These are phyloP conservation scores for Aspergillus proliferans DNA, from an alignment of 2,329 filamentous ascomycete species.

Conservation along the genomic window DNA sequence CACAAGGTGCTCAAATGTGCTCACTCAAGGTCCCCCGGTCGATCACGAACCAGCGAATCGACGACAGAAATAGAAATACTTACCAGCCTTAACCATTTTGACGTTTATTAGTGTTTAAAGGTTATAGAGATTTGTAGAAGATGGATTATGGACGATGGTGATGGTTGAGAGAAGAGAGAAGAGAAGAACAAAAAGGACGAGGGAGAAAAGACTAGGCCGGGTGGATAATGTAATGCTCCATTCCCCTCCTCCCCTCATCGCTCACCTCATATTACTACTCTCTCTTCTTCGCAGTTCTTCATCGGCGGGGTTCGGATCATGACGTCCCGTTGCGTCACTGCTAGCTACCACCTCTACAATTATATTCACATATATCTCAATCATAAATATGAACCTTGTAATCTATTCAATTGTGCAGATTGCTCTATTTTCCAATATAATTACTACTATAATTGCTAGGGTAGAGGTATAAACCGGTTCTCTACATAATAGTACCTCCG, in stretches of 20 bases:
- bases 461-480: too few species aligned
- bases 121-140: slow-evolving; percentile 7
- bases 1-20: slow-evolving; percentile 40
- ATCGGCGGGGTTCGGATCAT: slow-evolving; percentile 15
- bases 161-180: slow-evolving; percentile 9
- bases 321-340: slow-evolving; percentile 12
- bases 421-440: too few species aligned
- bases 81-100: slow-evolving; percentile 99
- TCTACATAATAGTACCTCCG: too few species aligned
- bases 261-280: not conserved
- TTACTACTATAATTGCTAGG: too few species aligned
- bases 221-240: not conserved
- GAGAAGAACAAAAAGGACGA: slow-evolving; percentile 13
- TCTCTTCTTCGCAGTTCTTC: not conserved
- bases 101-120: slow-evolving; percentile 40
- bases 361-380: too few species aligned
- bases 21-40: slow-evolving; percentile 32
- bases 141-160: slow-evolving; percentile 2
- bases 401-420: too few species aligned
- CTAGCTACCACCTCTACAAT: too few species aligned
- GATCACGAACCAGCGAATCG: slow-evolving; percentile 20
- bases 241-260: too few species aligned
- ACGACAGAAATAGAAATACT: slow-evolving; percentile 34
- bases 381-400: too few species aligned
- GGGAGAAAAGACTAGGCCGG: slow-evolving; percentile 8